These are phyloP conservation scores for Yamadazyma paraphyllophila DNA, from an alignment of 805 yeast genomes.

Conservation along the genomic window DNA sequence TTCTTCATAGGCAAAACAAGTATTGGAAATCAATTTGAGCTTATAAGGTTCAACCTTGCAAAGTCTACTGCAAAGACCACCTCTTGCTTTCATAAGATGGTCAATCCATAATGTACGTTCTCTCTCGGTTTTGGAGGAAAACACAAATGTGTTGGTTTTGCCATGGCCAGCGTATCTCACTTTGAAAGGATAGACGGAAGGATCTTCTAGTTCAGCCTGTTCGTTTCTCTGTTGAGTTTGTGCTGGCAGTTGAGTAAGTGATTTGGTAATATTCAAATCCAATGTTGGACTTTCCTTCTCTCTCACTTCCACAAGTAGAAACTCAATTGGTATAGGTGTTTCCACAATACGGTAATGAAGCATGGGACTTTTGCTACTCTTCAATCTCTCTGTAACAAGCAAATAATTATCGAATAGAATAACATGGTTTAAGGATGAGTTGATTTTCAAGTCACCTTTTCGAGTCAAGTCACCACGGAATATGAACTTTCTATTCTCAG, in stretches of 20 bases:
- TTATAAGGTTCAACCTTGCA: constrained; percentile 51
- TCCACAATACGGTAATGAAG: constrained; percentile 44
- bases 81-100: constrained; percentile 13
- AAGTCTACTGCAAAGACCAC: constrained; percentile 29
- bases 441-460: constrained; percentile 64
- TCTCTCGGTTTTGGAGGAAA: constrained; percentile 43
- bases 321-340: constrained; percentile 61
- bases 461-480: constrained; percentile 57
- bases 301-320: constrained; percentile 50
- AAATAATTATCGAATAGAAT: constrained; percentile 71
- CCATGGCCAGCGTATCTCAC: constrained; percentile 56
- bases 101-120: constrained; percentile 62
- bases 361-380: constrained; percentile 33
- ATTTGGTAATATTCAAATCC: constrained; percentile 18
- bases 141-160: constrained; percentile 52
- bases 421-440: constrained; percentile 49
- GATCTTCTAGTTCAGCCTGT: constrained; percentile 24
- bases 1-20: constrained; percentile 63
- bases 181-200: constrained; percentile 45
- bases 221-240: constrained; percentile 9
- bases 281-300: constrained; percentile 23
- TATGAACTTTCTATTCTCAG: constrained; percentile 55
- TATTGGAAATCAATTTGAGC: constrained; percentile 52
- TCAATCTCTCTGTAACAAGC: constrained; percentile 57
- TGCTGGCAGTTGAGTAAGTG: constrained; percentile 17